A percentile compares a stretch with the other conserved stretches of the same genome.
Conservation (phyloP, 2,329 filamentous ascomycete species). For the Cytospora paraplurivora region DNA sequence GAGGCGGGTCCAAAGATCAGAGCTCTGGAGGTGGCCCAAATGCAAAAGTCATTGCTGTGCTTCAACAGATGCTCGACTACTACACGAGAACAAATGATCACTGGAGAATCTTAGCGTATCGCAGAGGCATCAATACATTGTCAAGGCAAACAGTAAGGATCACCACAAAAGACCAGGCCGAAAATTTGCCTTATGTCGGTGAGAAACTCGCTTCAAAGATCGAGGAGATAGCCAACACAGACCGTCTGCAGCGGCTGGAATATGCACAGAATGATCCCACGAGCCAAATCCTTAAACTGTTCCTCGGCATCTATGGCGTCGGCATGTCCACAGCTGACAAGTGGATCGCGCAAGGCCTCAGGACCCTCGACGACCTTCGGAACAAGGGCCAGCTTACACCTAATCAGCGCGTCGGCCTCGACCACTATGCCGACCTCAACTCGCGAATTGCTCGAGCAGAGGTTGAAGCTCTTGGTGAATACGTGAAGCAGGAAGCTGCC, state of each 20-base stretch:
- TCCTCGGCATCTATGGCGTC: conserved; percentile 78
- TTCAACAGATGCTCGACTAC: conserved; percentile 78
- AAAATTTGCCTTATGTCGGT: conserved; percentile 69
- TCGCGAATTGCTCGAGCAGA: conserved; percentile 76
- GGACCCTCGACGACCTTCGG: conserved; percentile 71
- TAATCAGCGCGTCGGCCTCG: conserved; percentile 75
- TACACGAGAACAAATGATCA: conserved; percentile 75
- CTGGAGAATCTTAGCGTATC: conserved; percentile 76
- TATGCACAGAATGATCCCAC: conserved; percentile 67
- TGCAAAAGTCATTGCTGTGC: conserved; percentile 69
- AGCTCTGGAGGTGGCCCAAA: conserved; percentile 65
- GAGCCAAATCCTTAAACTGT: conserved; percentile 67
- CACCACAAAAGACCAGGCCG: conserved; percentile 68
- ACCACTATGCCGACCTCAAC: conserved; percentile 78
- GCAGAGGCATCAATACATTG: conserved; percentile 74
- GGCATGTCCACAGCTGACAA: conserved; percentile 69
- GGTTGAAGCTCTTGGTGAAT: conserved; percentile 67
- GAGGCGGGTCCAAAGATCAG: conserved; percentile 49
- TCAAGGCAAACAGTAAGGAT: conserved; percentile 63
- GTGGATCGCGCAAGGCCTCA: conserved; percentile 77
- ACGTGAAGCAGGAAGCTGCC: conserved; percentile 62
- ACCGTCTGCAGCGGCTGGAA: conserved; percentile 71
- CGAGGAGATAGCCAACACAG: conserved; percentile 80
- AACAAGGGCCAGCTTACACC: conserved; percentile 63
- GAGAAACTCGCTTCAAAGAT: conserved; percentile 78